Evolutionary conservation across 805 yeast genomes (phyloP), one percentile per base, ranked within the genome.

Genomic region (Tetrapisispora nanseiensis): DNA sequence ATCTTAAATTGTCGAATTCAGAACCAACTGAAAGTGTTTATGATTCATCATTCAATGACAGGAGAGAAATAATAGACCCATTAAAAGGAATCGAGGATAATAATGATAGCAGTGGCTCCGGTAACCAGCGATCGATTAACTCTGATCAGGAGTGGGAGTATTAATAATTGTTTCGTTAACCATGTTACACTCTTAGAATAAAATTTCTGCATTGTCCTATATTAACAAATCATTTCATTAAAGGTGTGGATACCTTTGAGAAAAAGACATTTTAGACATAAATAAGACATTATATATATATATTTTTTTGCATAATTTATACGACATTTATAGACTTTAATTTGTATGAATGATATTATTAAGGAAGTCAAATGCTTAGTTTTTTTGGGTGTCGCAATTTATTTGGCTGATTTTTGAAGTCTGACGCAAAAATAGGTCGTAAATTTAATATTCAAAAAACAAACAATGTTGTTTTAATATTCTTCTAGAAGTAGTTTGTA

Each of bases 131-230:
- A 6, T 33, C 37, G 13, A 16, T 13, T n/a, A 21, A 15, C 9
- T 33, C 37, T 15, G 37, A 33, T 9, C 37, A 33, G 9, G 40
- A 37, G 22, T 37, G 40, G 40, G 40, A 37, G 19, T 37, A 21
- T 22, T 37, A 21, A 37, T 7, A 15, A n/a, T n/a, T 19, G 4
- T 5, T 13, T 32, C 23, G 6, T n/a, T n/a, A n/a, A 11, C 31
- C 16, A 11, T 6, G 8, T 12, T 12, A 28, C 6, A 7, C 13
- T 28, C 7, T 12, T 6, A 12, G 31, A 28, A 8, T 10, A 11
- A 8, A 12, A n/a, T 28, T 23, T 23, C 7, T 23, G 10, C 26
- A 23, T 23, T 11, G 26, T 8, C 13, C 13, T n/a, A 26, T 26
- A 26, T 7, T 26, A 26, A 11, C 10, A 26, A 11, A 11, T 7